Evolutionary conservation across 139 green algal species (phyloP).

Genomic region (Coelastrella sp.): DNA sequence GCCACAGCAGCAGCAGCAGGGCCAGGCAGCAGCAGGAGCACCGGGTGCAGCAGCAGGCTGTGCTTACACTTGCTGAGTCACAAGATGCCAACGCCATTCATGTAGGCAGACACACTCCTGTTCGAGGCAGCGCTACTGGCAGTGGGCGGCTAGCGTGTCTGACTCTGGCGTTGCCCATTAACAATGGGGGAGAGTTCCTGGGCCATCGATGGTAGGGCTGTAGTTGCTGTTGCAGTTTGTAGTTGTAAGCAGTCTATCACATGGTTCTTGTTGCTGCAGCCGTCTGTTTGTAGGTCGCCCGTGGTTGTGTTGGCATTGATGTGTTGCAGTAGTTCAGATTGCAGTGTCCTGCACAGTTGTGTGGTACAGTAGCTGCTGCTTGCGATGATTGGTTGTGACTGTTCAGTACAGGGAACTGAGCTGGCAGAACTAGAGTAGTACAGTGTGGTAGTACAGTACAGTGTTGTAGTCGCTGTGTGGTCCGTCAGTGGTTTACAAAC

Average conservation of each 20-base stretch:
- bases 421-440: too few species aligned
- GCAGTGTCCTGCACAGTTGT: too few species aligned
- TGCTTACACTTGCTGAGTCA: not conserved
- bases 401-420: too few species aligned
- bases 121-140: not conserved
- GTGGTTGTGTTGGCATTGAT: too few species aligned
- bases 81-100: not conserved
- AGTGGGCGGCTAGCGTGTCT: conserved; percentile 28
- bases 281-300: too few species aligned
- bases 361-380: too few species aligned
- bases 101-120: not conserved
- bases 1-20: conserved; percentile 12
- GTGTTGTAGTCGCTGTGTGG: too few species aligned
- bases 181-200: not conserved
- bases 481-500: not conserved
- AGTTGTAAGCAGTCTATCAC: not conserved
- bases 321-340: too few species aligned
- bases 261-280: too few species aligned
- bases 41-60: not conserved
- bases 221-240: not conserved
- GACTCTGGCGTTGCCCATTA: conserved; percentile 40
- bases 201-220: not conserved
- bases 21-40: not conserved
- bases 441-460: too few species aligned
- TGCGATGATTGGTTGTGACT: too few species aligned